Base-by-base conservation (phyloP, 768 basidiomycete genomes). In the Galerina sulciceps region DNA sequence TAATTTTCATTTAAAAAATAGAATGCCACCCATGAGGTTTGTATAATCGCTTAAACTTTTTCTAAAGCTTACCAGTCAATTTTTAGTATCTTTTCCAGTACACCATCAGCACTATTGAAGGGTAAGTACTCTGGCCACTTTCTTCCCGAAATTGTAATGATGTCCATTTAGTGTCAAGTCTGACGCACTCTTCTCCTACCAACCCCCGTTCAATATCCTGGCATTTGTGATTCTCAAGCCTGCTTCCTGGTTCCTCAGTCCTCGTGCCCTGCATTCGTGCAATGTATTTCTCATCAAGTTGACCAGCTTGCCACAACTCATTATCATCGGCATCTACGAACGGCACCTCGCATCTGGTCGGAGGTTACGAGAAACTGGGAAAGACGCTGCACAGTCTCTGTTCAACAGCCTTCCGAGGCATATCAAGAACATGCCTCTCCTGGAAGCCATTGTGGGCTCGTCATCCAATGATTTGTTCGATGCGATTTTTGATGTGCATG, bases 151-250 rank as follows among this genome's bases (percentile, higher is more conserved):
- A 10, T 47, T 58, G 4, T 48, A 18, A 34, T 55, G 26, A 31
- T 4, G 37, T n/a, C 15, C 15, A 37, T 13, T 10, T 61, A 92
- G 93, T 20, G 90, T 94, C 68, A 94, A 94, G 69, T 88, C 89
- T 2, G 93, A 96, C 69, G 91, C 91, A 1, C 78, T 97, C 15
- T 93, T 96, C 76, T 93, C 90, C 46, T 96, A 97, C 66, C 91
- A 94, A 63, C 93, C 92, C 1, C 94, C 94, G 1, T 93, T 94
- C 81, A 94, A 93, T 66, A 76, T 93, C 17, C 75, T 91, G 17
- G 95, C 95, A 1, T 88, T 94, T 70, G 56, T 86, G 26, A 78
- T 96, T 57, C 81, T 96, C 48, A 89, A 91, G 69, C 93, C 94
- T 11, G 79, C 88, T 22, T 89, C 88, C 62, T 95, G 82, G 72